Base-by-base conservation (phyloP, 2,329 filamentous ascomycete genomes). In the Gliomastix tumulicola region DNA sequence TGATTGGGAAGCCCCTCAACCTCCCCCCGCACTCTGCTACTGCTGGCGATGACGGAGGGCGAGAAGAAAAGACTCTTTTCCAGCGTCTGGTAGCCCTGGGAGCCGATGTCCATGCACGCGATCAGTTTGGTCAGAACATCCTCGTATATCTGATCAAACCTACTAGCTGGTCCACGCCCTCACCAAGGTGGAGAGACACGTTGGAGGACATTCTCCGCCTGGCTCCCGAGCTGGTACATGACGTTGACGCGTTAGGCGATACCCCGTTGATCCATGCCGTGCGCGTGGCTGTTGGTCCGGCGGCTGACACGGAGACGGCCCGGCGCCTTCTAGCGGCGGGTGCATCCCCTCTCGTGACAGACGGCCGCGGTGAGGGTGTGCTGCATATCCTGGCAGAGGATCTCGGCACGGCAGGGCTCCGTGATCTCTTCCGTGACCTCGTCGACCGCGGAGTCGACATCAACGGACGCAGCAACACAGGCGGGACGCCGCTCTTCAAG, bases 401-500 rank as follows among this genome's bases (percentile, higher is more conserved):
- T 25, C 22, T 25, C n/a, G 22, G 22, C 22, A 25, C 22, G 22
- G 22, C 22, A 25, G 22, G 22, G 22, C 22, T 25, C 22, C 35
- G 42, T 1, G 30, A n/a, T 0, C 16, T 52, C 1, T 52, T 54
- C 31, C n/a, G 37, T 13, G 32, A 44, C 8, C 34, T 54, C 1
- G 32, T 42, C 0, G 16, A 6, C 3, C 34, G 35, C 9, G 49
- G 48, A 1, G 32, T 41, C 9, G 43, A 54, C 34, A 32, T 53
- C n/a, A 53, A 54, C 25, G 41, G 37, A 1, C 49, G 48, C 21
- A 54, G 54, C 34, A 16, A 13, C 9, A 21, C 19, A 11, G 48
- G 53, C n/a, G 44, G 49, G 35, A 49, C 51, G 6, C 47, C 53
- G 1, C 20, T 54, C 4, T 53, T 53, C 25, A 17, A 22, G 16